These are phyloP conservation scores for Monosporascus sp. DNA, from an alignment of 2,329 filamentous ascomycete genomes.

Conservation along the genomic window DNA sequence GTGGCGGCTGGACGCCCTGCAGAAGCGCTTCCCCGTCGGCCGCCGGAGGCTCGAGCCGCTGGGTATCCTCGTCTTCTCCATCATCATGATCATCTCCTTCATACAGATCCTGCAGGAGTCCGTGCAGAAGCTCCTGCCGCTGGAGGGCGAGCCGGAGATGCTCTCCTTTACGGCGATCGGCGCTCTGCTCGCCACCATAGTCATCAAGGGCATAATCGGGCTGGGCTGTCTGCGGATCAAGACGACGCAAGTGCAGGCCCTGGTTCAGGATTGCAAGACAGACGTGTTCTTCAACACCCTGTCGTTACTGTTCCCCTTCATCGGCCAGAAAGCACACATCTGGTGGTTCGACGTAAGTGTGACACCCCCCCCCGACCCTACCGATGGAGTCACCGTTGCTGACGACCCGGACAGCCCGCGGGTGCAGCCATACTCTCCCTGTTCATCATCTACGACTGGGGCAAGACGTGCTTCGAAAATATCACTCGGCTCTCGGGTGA, in stretches of 20 bases:
- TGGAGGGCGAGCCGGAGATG: conserved; percentile 35
- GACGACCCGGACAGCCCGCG: conserved; percentile 25
- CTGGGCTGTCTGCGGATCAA: conserved; percentile 54
- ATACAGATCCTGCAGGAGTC: conserved; percentile 56
- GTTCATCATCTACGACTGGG: conserved; percentile 67
- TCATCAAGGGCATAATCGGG: conserved; percentile 56
- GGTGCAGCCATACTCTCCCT: conserved; percentile 58
- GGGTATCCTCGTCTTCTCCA: conserved; percentile 57
- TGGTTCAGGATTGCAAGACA: conserved; percentile 59
- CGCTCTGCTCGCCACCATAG: conserved; percentile 51
- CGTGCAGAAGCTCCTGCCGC: conserved; percentile 49
- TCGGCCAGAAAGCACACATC: conserved; percentile 50
- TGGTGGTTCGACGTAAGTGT: conserved; percentile 60
- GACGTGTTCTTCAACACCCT: conserved; percentile 61
- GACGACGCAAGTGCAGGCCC: conserved; percentile 57
- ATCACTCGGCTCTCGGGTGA: conserved; percentile 54
- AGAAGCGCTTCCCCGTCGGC: conserved; percentile 52
- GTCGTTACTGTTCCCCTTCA: conserved; percentile 55
- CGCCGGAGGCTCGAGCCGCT: conserved; percentile 52
- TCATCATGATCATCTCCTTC: conserved; percentile 60
- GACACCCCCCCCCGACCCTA: too few relatives aligned
- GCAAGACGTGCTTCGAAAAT: conserved; percentile 54
- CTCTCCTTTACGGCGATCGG: conserved; percentile 49
- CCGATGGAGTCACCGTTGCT: not conserved
- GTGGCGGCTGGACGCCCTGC: conserved; percentile 46